A percentile compares a stretch with the other conserved stretches of the same genome.
These are phyloP conservation scores for Linnemannia elongata DNA, from an alignment of 192 early-diverging fungal genomes.

Conservation along the genomic window DNA sequence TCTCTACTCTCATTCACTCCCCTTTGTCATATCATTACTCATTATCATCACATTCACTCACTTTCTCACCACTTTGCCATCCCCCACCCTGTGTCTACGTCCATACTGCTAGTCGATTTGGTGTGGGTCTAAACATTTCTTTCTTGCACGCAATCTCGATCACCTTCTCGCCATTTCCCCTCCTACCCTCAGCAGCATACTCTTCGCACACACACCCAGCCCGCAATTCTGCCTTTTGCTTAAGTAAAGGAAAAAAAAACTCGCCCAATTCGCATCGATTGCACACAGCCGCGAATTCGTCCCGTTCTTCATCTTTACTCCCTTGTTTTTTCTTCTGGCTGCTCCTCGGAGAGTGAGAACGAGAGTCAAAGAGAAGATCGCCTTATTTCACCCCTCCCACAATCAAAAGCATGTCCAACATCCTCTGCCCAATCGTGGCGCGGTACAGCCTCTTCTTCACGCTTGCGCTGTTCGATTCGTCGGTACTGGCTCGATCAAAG, in stretches of 20 bases:
- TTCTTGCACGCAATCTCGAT: not conserved
- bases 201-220: not conserved
- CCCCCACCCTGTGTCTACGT: not conserved
- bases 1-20: not conserved
- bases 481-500: conserved; percentile 24
- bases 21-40: not conserved
- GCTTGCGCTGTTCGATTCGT: conserved; percentile 40
- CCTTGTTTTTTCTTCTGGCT: not conserved
- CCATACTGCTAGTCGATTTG: not conserved
- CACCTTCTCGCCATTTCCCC: not conserved
- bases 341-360: not conserved
- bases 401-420: conserved; percentile 43
- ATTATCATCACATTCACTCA: not conserved
- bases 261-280: not conserved
- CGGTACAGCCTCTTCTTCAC: conserved; percentile 56
- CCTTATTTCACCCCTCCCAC: not conserved
- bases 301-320: not conserved
- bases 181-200: no score
- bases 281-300: not conserved
- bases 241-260: not conserved
- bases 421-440: conserved; percentile 37
- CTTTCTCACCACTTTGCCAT: not conserved
- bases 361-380: not conserved
- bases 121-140: not conserved
- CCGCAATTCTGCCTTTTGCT: not conserved